phyloP scores from a whole-genome alignment of 2,329 filamentous ascomycete genomes.

The Penicillium griseofulvum region DNA sequence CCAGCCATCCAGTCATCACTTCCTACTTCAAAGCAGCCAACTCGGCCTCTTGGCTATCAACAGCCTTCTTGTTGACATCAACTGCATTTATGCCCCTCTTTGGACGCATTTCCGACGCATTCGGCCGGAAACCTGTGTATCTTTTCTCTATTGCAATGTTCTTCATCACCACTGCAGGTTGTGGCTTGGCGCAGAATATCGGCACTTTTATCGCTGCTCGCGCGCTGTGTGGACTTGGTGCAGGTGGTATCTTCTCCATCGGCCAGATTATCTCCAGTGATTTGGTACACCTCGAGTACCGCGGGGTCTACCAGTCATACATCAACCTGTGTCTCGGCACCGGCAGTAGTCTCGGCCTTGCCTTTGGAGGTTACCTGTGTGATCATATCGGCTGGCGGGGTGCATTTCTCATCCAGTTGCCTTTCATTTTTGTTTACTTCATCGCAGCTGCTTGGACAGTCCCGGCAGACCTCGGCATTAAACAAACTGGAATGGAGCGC shows the following conservation, averaged over 20 bases:
- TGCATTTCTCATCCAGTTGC: slow-evolving; percentile 51
- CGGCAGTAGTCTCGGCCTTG: slow-evolving; percentile 40
- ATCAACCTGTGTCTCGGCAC: slow-evolving; percentile 40
- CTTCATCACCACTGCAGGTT: slow-evolving; percentile 65
- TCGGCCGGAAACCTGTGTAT: slow-evolving; percentile 68
- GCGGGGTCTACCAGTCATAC: slow-evolving; percentile 44
- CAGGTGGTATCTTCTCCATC: slow-evolving; percentile 69
- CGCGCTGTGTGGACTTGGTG: slow-evolving; percentile 69
- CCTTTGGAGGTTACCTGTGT: slow-evolving; percentile 41
- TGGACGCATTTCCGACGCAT: slow-evolving; percentile 69
- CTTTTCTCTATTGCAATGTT: slow-evolving; percentile 63
- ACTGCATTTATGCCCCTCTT: slow-evolving; percentile 74
- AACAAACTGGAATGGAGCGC: slow-evolving; percentile 42
- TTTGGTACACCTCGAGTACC: slow-evolving; percentile 68
- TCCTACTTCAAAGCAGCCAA: slow-evolving; percentile 76
- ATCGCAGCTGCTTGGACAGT: slow-evolving; percentile 32
- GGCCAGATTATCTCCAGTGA: slow-evolving; percentile 62
- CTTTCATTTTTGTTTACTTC: slow-evolving; percentile 43
- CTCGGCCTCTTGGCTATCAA: slow-evolving; percentile 78
- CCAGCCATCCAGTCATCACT: slow-evolving; percentile 75
- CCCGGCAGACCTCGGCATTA: slow-evolving; percentile 47
- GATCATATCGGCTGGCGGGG: slow-evolving; percentile 43
- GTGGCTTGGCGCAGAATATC: slow-evolving; percentile 66
- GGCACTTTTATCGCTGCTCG: slow-evolving; percentile 68
- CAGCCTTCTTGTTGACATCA: slow-evolving; percentile 72